Percentiles rank a stretch among this genome's conserved stretches.
These are phyloP conservation scores for Paecilomyces sp. DNA, from an alignment of 2,329 filamentous ascomycete genomes.

Conservation along the genomic window DNA sequence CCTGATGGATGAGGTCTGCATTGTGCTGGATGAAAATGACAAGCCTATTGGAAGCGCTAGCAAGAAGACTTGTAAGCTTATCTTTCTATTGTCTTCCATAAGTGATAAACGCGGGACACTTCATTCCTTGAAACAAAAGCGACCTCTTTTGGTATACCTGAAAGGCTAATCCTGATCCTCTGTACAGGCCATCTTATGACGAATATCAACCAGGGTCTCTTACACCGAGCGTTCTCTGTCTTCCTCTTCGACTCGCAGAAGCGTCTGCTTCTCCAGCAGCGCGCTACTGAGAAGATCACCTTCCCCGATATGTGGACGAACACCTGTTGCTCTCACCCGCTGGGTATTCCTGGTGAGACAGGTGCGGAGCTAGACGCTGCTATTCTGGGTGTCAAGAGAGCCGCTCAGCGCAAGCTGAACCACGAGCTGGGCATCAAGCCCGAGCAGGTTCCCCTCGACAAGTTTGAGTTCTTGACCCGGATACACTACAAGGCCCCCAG, in stretches of 20 bases:
- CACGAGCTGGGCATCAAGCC: slow-evolving; percentile 91
- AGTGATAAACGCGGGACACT: not conserved
- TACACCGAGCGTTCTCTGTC: slow-evolving; percentile 95
- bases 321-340: slow-evolving; percentile 96
- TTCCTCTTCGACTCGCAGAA: slow-evolving; percentile 96
- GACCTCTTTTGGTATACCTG: too few relatives aligned
- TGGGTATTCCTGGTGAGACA: slow-evolving; percentile 86
- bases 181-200: slow-evolving; percentile 86
- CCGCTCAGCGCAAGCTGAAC: slow-evolving; percentile 85
- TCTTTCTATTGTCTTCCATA: not conserved
- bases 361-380: slow-evolving; percentile 74
- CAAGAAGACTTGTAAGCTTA: slow-evolving; percentile 85
- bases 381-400: slow-evolving; percentile 78
- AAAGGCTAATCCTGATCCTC: slow-evolving; percentile 8
- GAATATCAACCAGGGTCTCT: slow-evolving; percentile 92
- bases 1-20: slow-evolving; percentile 98
- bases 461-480: slow-evolving; percentile 88
- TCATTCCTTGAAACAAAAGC: too few relatives aligned
- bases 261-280: slow-evolving; percentile 88
- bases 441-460: slow-evolving; percentile 79
- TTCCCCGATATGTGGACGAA: slow-evolving; percentile 99
- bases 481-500: slow-evolving; percentile 98
- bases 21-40: slow-evolving; percentile 89
- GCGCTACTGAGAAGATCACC: slow-evolving; percentile 93
- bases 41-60: slow-evolving; percentile 88